Base-by-base conservation (phyloP, 1,284 basidiomycete genomes). In the Xanthoconium separans region DNA sequence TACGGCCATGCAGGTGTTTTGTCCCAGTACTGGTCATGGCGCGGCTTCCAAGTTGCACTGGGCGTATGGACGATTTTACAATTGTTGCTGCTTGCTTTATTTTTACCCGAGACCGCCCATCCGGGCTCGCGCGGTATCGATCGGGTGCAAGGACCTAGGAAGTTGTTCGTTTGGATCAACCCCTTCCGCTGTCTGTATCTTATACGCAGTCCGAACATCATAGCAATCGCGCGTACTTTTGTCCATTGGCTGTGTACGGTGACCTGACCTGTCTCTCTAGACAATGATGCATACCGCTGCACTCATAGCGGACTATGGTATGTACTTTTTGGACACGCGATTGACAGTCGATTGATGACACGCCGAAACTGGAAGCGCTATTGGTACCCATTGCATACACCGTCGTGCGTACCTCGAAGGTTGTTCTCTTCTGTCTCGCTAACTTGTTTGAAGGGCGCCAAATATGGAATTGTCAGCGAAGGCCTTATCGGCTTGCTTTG, bases 31-130 rank as follows among this genome's bases (percentile, higher is more conserved):
- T 75, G 75, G 39, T 85, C 87, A 0, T 93, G 91, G 91, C 78
- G 89, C 3, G 65, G 78, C 2, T 83, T 87, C 65, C 89, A 93
- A 67, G 70, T 71, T 36, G 62, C 70, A 0, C 56, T 90, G 2
- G 80, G 78, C 2, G 62, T 75, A 0, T 66, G 74, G 34, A 79
- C 79, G 6, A 57, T 78, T 0, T 53, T 79, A 4, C 75, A 78
- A 1, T 72, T 83, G 33, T 27, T 79, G 0, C 62, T 79, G 9
- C 75, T 85, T 31, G 64, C 73, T 8, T 49, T 81, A 18, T 77
- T 80, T 51, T 75, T 91, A 15, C 89, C 91, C 0, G 91, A 93
- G 65, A 92, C 90, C 2, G 79, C 77, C 16, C 84, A 87, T 61
- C 72, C 82, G 47, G 64, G 73, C 49, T 55, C 77, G 11, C 67